A percentile compares a stretch with the other conserved stretches of the same genome.
Evolutionary conservation across 345 rosid genomes (phyloP).

Genomic region (Rubroshorea leprosula): DNA sequence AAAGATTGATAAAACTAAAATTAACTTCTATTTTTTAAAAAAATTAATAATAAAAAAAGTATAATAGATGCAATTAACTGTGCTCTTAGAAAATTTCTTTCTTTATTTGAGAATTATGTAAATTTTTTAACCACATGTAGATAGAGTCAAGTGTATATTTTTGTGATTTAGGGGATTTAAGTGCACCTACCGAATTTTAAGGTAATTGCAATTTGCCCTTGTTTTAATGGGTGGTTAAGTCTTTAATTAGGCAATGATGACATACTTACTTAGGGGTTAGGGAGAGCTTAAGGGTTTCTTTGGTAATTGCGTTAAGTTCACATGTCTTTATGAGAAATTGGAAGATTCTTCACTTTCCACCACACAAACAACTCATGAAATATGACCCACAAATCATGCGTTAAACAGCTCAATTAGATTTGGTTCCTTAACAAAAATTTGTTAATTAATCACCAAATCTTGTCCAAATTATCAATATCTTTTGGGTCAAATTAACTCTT

Average conservation of each 20-base stretch:
- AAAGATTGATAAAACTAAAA: too few species aligned
- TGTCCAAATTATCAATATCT: slow-evolving; percentile 20
- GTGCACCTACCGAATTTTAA: too few species aligned
- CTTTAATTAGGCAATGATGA: slow-evolving; percentile 5
- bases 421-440: slow-evolving; percentile 24
- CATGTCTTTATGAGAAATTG: slow-evolving; percentile 36
- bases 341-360: slow-evolving; percentile 51
- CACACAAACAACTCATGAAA: slow-evolving; percentile 44
- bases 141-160: too few species aligned
- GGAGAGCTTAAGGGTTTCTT: slow-evolving; percentile 17
- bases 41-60: too few species aligned
- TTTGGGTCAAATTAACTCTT: not conserved
- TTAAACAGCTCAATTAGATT: slow-evolving; percentile 54
- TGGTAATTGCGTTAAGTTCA: slow-evolving; percentile 41
- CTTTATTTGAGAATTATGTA: too few species aligned
- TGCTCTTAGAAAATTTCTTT: too few species aligned
- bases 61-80: too few species aligned
- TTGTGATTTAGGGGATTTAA: too few species aligned
- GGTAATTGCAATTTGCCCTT: too few species aligned
- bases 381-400: slow-evolving; percentile 56
- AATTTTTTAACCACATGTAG: too few species aligned
- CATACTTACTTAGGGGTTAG: slow-evolving; percentile 3
- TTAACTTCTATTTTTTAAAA: too few species aligned
- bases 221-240: not conserved
- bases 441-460: slow-evolving; percentile 10